Base-by-base conservation (phyloP, 352 stramenopile genomes). In the Phytopythium chamaehyphon region DNA sequence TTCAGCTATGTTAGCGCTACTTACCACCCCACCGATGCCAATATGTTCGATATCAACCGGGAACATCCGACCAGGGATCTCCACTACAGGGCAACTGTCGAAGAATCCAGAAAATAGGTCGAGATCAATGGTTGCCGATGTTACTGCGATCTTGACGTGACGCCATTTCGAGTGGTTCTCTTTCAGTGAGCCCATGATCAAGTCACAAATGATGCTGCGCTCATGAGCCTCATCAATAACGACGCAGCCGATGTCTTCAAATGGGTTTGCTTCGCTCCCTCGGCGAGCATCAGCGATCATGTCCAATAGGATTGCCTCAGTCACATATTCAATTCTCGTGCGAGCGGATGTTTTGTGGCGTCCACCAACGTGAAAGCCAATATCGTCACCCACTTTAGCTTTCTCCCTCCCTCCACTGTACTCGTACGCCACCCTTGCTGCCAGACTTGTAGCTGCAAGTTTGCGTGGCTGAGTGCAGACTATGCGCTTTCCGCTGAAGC, bases 171-270 rank as follows among this genome's bases (percentile, higher is more conserved):
- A 74, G 22, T 93, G 81, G 55, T 99, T 97, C 76, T 99, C 97
- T 66, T 99, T 99, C 51, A 99, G 96, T 14, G 99, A 67, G 0
- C 97, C 97, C 64, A 99, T 98, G 24, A 99, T 75, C 59, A 99
- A 98, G 62, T 99, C 98, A 0, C 96, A 99, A 56, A 96, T 96
- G 18, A 99, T 76, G 9, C 96, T 99, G 26, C 98, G 84, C 65
- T 99, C 98, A 66, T 99, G 98, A 15, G 97, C 96, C 73, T 99
- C 96, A 66, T 99, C 97, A 60, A 99, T 97, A 51, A 99, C 97
- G 73, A 99, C 98, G 38, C 98, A 96, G 26, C 78, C 97, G 75
- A 99, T 33, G 86, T 91, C 51, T 87, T 92, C n/a, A 98, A 66
- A 59, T 96, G 96, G 0, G 97, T n/a, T n/a, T n/a, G n/a, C n/a